phyloP scores from a whole-genome alignment of 192 early-diverging fungal species.

The Coemansia sp. region DNA sequence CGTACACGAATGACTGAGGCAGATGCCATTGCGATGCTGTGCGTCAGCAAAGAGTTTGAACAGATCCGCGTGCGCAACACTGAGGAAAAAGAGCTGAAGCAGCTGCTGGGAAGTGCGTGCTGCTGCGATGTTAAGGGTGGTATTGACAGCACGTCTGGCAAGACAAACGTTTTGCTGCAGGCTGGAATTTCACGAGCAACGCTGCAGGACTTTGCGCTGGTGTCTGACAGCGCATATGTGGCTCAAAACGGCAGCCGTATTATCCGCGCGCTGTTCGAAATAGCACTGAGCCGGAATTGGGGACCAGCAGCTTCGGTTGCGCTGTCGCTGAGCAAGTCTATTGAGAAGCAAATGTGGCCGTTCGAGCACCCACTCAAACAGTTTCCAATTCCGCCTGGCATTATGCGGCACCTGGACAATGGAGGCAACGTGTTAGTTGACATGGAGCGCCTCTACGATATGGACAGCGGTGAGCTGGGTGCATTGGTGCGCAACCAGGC shows the following conservation, averaged over 20 bases:
- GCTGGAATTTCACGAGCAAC: conserved; percentile 72
- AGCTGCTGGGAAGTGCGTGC: conserved; percentile 66
- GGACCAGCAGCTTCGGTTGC: conserved; percentile 76
- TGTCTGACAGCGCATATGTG: conserved; percentile 92
- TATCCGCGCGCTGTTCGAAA: conserved; percentile 92
- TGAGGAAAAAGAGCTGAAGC: conserved; percentile 79
- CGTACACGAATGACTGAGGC: conserved; percentile 90
- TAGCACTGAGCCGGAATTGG: conserved; percentile 88
- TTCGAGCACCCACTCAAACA: conserved; percentile 88
- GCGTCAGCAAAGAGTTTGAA: conserved; percentile 89
- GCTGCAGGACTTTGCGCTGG: conserved; percentile 91
- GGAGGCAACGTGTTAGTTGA: conserved; percentile 22
- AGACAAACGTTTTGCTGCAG: conserved; percentile 94
- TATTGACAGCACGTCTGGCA: conserved; percentile 78
- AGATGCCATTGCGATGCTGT: conserved; percentile 86
- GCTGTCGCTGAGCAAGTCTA: conserved; percentile 79
- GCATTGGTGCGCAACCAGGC: conserved; percentile 76
- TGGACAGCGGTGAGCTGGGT: conserved; percentile 83
- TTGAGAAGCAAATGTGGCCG: conserved; percentile 90
- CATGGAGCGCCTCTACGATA: conserved; percentile 77
- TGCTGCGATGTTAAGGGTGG: conserved; percentile 88
- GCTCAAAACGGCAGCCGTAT: conserved; percentile 93
- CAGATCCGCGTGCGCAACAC: conserved; percentile 88
- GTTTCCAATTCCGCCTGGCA: conserved; percentile 69
- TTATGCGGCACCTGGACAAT: conserved; percentile 66